These are phyloP conservation scores for Lachnellula suecica DNA, from an alignment of 2,329 filamentous ascomycete genomes.

Conservation along the genomic window DNA sequence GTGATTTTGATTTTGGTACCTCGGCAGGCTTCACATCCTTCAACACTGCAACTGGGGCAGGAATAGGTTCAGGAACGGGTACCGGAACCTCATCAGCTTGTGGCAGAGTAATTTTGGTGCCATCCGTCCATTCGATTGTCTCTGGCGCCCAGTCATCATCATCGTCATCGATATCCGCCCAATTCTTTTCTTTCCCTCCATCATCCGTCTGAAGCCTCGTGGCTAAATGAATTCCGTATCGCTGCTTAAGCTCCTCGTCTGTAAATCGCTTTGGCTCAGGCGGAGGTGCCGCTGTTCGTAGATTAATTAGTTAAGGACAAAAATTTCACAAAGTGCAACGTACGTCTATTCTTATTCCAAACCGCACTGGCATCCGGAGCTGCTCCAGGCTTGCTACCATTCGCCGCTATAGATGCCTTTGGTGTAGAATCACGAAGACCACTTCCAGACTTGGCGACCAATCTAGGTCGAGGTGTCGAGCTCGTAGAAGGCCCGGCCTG, in stretches of 20 bases:
- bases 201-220: slow-evolving; percentile 77
- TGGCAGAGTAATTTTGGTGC: slow-evolving; percentile 76
- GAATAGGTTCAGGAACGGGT: slow-evolving; percentile 26
- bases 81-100: slow-evolving; percentile 52
- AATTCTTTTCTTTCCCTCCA: slow-evolving; percentile 72
- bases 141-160: slow-evolving; percentile 87
- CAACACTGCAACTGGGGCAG: slow-evolving; percentile 22
- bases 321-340: slow-evolving; percentile 33
- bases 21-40: slow-evolving; percentile 26
- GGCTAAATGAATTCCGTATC: slow-evolving; percentile 83
- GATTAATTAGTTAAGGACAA: slow-evolving; percentile 26
- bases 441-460: slow-evolving; percentile 73
- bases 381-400: slow-evolving; percentile 57
- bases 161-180: slow-evolving; percentile 88
- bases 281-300: slow-evolving; percentile 58
- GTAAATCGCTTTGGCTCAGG: slow-evolving; percentile 80
- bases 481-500: slow-evolving; percentile 46
- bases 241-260: slow-evolving; percentile 80
- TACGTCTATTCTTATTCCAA: slow-evolving; percentile 89
- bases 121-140: slow-evolving; percentile 84
- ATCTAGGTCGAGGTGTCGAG: slow-evolving; percentile 62
- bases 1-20: slow-evolving; percentile 29
- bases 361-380: slow-evolving; percentile 73
- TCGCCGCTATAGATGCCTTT: slow-evolving; percentile 41
- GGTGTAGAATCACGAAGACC: slow-evolving; percentile 54